A percentile compares a stretch with the other conserved stretches of the same genome.
Evolutionary conservation across 306 rosid species (phyloP).

Genomic region (Dalbergia oliveri): DNA sequence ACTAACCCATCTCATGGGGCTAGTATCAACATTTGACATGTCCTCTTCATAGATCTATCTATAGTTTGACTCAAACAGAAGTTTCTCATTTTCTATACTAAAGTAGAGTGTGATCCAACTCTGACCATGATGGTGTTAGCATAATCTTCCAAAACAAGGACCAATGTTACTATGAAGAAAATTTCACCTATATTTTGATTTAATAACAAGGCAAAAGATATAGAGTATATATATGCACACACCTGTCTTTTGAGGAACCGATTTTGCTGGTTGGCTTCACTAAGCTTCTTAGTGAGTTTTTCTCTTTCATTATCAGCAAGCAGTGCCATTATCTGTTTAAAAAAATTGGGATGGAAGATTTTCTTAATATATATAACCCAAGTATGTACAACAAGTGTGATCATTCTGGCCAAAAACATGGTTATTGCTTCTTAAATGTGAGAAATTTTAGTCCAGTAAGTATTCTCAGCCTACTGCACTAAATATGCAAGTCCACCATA

Average conservation of each 20-base stretch:
- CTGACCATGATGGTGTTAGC: not conserved
- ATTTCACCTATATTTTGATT: conserved; percentile 26
- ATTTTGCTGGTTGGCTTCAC: conserved; percentile 94
- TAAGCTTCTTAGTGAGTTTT: conserved; percentile 75
- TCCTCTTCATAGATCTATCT: not conserved
- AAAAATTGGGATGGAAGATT: conserved; percentile 24
- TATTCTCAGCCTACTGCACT: not conserved
- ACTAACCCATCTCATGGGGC: not conserved
- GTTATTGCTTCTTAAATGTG: not conserved
- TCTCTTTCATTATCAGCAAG: conserved; percentile 79
- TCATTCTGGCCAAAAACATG: conserved; percentile 15
- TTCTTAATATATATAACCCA: conserved; percentile 38
- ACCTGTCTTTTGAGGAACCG: conserved; percentile 97
- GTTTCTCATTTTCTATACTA: not conserved
- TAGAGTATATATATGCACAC: conserved; percentile 27
- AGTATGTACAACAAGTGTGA: conserved; percentile 1
- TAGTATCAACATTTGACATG: conserved; percentile 7
- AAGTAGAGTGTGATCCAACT: conserved; percentile 28
- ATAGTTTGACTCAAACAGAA: conserved; percentile 22
- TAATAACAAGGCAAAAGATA: conserved; percentile 32
- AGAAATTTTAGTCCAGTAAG: conserved; percentile 11
- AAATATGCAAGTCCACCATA: conserved; percentile 13
- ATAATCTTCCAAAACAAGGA: conserved; percentile 31
- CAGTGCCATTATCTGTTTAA: conserved; percentile 66
- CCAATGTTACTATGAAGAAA: conserved; percentile 26